Conservation (phyloP, 768 basidiomycete species). For the Mycena polygramma region DNA sequence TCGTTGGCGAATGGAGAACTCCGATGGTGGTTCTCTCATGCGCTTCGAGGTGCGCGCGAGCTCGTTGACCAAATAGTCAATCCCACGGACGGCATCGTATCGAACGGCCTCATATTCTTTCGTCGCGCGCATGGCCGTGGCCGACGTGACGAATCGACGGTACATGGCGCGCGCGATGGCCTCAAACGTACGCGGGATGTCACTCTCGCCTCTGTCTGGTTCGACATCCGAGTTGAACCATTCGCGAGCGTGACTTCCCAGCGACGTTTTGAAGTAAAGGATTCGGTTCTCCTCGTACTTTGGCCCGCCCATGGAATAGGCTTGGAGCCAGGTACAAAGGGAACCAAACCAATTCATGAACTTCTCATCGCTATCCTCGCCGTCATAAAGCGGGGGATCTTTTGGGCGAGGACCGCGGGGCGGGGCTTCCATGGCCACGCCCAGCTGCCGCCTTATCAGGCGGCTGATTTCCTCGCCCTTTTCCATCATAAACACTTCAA, state of each 20-base stretch:
- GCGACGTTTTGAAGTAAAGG: neutral
- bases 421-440: neutral
- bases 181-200: neutral
- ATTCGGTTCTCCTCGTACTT: neutral
- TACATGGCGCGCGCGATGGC: neutral
- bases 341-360: neutral
- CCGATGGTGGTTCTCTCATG: neutral
- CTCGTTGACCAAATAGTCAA: neutral
- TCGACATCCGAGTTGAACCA: conserved; percentile 2
- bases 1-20: neutral
- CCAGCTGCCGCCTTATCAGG: neutral
- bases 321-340: neutral
- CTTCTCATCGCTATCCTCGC: neutral
- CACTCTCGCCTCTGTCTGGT: neutral
- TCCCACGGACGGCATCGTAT: neutral
- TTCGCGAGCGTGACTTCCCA: neutral
- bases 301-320: neutral
- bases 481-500: neutral
- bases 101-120: neutral
- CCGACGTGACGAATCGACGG: neutral
- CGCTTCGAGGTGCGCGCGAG: neutral
- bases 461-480: neutral
- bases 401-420: neutral
- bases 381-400: neutral
- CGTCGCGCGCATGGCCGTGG: neutral